Base-by-base conservation (phyloP, 495 filamentous ascomycete genomes). In the Halenospora varia region DNA sequence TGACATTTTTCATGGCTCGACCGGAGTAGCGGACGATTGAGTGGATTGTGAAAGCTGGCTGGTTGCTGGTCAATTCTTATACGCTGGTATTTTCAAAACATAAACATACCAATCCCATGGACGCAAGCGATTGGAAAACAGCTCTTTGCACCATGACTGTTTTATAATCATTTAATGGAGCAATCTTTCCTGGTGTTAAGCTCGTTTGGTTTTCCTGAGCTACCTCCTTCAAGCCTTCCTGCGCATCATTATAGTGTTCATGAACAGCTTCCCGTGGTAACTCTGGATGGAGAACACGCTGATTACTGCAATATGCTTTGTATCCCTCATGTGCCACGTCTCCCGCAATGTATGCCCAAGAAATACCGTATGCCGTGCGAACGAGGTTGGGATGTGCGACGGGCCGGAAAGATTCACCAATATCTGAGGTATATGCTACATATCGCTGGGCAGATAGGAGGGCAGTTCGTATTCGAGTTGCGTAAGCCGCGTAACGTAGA, bases 351-450 rank as follows among this genome's bases (percentile, higher is more conserved):
- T 98, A 98, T 18, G 85, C 77, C 94, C 94, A 97, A 19, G 89
- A 95, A 55, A 98, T 76, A 54, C 82, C 93, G 70, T 98, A 98
- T 8, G 94, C 94, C 51, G 83, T 74, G 42, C 84, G 80, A 2
- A 98, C 88, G 3, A 93, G 75, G 63, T 73, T 84, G 0, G 90
- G 92, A 69, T 97, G 90, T 3, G 92, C 92, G 53, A 97, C 80
- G 2, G 94, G 94, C 4, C 94, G 87, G 73, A 98, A 98, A 9
- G 89, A 95, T 71, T 98, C 94, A 68, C 94, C 94, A 44, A 98
- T 90, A 70, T 98, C 94, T 26, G 88, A 93, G 13, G 94, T 97
- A 74, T 97, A 98, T 61, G 94, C 94, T 57, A 98, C 90, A 70
- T 98, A 97, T 66, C 94, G 88, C 68, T 98, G 94, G 24, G 92